Percentiles rank a stretch among this genome's conserved stretches.
Conservation (phyloP, 2,329 filamentous ascomycete genomes). For the Aspergillus phoenicis region DNA sequence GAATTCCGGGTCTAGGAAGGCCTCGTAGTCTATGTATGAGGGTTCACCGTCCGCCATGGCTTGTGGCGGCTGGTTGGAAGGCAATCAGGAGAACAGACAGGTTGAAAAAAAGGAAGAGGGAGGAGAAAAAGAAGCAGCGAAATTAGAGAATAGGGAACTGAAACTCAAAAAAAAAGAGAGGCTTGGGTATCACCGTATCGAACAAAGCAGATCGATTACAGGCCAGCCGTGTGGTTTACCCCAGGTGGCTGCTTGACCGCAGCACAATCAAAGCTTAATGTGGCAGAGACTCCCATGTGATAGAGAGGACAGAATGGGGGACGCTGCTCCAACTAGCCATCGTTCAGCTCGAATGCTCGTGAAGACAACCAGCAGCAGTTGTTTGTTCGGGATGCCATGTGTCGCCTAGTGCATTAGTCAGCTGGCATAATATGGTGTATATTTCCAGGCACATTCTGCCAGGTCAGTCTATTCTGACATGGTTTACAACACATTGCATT, state of each 20-base stretch:
- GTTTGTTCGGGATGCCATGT: conserved; percentile 18
- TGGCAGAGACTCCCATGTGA: conserved; percentile 14
- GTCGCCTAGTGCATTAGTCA: conserved; percentile 15
- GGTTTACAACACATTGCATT: neutral
- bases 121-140: neutral
- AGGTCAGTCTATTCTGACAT: neutral
- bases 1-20: conserved; percentile 83
- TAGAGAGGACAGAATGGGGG: conserved; percentile 3
- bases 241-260: conserved; percentile 8
- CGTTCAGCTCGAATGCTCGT: conserved; percentile 12
- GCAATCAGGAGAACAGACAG: neutral
- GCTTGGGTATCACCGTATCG: conserved; percentile 18
- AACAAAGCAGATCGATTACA: conserved; percentile 6
- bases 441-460: neutral
- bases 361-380: neutral
- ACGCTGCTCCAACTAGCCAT: conserved; percentile 5
- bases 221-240: neutral
- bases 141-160: neutral
- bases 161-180: neutral
- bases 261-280: conserved; percentile 11
- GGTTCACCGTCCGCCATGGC: conserved; percentile 49
- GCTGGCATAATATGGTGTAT: neutral
- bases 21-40: conserved; percentile 95
- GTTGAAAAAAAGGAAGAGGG: neutral
- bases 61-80: neutral